A percentile compares a stretch with the other conserved stretches of the same genome.
phyloP scores from a whole-genome alignment of 139 green algal genomes.

The Chlamydomonas eustigma region DNA sequence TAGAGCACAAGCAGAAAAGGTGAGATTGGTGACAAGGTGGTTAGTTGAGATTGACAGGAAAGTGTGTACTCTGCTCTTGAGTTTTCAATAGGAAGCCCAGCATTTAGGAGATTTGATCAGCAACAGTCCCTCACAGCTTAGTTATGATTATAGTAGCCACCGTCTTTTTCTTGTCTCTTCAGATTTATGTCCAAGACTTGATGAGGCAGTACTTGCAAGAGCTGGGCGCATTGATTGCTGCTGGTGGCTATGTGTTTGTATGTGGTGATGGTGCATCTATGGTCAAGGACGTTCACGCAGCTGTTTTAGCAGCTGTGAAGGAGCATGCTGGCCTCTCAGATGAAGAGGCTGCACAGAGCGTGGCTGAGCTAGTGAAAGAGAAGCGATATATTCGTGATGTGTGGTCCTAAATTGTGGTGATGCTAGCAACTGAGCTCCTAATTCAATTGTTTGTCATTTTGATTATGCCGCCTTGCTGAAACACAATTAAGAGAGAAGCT shows the following conservation, averaged over 20 bases:
- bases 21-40: slow-evolving; percentile 4
- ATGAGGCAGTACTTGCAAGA: not conserved
- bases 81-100: too few relatives aligned
- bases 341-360: slow-evolving; percentile 25
- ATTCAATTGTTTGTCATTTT: too few relatives aligned
- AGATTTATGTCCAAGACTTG: slow-evolving; percentile 41
- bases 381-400: slow-evolving; percentile 27
- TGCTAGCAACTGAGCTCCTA: too few relatives aligned
- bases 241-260: slow-evolving; percentile 77
- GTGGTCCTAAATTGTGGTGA: slow-evolving; percentile 27
- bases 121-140: too few relatives aligned
- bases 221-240: slow-evolving; percentile 14
- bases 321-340: slow-evolving; percentile 52
- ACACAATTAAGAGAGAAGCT: too few relatives aligned
- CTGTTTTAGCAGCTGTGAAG: slow-evolving; percentile 40
- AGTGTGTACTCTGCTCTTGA: too few relatives aligned
- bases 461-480: too few relatives aligned
- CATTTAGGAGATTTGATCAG: too few relatives aligned
- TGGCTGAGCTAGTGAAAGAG: slow-evolving; percentile 18
- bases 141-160: too few relatives aligned
- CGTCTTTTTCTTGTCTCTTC: slow-evolving; percentile 1
- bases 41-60: too few relatives aligned
- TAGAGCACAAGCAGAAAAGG: slow-evolving; percentile 30
- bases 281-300: slow-evolving; percentile 89
- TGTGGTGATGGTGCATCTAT: slow-evolving; percentile 95